A percentile compares a stretch with the other conserved stretches of the same genome.
Conservation (phyloP, 768 basidiomycete species). For the Leucosporidium creatinivorum region DNA sequence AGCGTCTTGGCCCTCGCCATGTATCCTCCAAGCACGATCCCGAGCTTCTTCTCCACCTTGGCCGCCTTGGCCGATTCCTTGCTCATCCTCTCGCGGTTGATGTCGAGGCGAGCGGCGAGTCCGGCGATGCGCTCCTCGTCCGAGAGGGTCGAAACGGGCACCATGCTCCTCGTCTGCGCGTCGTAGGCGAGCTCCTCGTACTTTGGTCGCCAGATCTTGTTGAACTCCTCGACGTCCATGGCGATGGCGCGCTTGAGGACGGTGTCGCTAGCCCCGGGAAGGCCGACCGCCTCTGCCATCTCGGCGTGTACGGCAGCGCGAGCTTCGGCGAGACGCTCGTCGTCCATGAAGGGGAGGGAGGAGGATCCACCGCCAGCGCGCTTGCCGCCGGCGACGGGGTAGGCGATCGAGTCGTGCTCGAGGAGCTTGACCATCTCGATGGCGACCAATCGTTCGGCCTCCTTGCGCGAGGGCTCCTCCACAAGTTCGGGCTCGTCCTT, state of each 20-base stretch:
- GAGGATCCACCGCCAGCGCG: constrained; percentile 62
- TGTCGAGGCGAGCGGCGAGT: constrained; percentile 55
- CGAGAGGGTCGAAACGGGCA: constrained; percentile 56
- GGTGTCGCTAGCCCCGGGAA: constrained; percentile 70
- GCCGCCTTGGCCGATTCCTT: constrained; percentile 70
- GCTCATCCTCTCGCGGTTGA: constrained; percentile 62
- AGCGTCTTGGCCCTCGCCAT: constrained; percentile 64
- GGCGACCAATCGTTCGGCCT: constrained; percentile 62
- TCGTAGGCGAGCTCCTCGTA: constrained; percentile 57
- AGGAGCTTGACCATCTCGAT: constrained; percentile 69
- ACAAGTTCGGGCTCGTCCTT: constrained; percentile 43
- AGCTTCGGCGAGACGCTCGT: constrained; percentile 64
- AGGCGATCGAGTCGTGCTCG: constrained; percentile 75
- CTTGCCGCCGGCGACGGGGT: constrained; percentile 82
- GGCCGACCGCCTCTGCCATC: constrained; percentile 69
- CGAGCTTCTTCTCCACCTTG: constrained; percentile 86
- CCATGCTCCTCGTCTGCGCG: constrained; percentile 55
- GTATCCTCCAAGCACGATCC: constrained; percentile 83
- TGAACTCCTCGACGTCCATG: constrained; percentile 27
- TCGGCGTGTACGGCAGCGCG: constrained; percentile 67
- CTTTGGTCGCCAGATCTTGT: constrained; percentile 28
- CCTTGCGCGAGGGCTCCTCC: constrained; percentile 43
- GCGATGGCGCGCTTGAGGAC: constrained; percentile 71
- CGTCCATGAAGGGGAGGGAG: constrained; percentile 64
- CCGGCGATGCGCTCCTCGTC: constrained; percentile 58